Conservation (phyloP, 2,329 filamentous ascomycete genomes). For the Alternaria rosae region DNA sequence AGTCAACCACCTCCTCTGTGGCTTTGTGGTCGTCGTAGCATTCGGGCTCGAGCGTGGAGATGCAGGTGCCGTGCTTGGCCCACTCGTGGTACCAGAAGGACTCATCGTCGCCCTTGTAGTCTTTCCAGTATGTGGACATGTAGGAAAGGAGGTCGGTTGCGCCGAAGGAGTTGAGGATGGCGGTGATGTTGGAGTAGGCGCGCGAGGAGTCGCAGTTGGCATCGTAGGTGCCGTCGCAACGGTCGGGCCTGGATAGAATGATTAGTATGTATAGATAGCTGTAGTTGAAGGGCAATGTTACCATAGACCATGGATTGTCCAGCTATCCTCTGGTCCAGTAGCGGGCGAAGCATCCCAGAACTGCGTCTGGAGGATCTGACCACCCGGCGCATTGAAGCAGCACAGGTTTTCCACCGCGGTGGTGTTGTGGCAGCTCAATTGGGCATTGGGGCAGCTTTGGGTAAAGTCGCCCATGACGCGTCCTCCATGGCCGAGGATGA, state of each 20-base stretch:
- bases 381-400: slow-evolving; percentile 77
- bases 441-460: slow-evolving; percentile 47
- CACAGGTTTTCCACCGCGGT: slow-evolving; percentile 69
- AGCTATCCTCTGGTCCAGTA: slow-evolving; percentile 71
- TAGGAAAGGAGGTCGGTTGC: slow-evolving; percentile 66
- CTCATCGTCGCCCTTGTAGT: slow-evolving; percentile 69
- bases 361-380: slow-evolving; percentile 75
- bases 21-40: slow-evolving; percentile 68
- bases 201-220: slow-evolving; percentile 69
- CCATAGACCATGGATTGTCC: slow-evolving; percentile 78
- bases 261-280: neutral
- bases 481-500: slow-evolving; percentile 38
- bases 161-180: slow-evolving; percentile 65
- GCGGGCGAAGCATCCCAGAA: slow-evolving; percentile 76
- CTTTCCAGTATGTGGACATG: slow-evolving; percentile 77
- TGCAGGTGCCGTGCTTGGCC: slow-evolving; percentile 76
- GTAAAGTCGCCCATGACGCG: slow-evolving; percentile 35
- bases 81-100: slow-evolving; percentile 75
- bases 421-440: slow-evolving; percentile 70
- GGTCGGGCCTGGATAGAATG: slow-evolving; percentile 51
- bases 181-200: slow-evolving; percentile 69
- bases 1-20: slow-evolving; percentile 72
- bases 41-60: slow-evolving; percentile 69
- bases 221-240: slow-evolving; percentile 74
- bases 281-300: slow-evolving; percentile 33